Evolutionary conservation across 371 early-diverging fungal species (phyloP), one percentile per base, ranked within the genome.

Genomic region (Astathelohania contejeani): DNA sequence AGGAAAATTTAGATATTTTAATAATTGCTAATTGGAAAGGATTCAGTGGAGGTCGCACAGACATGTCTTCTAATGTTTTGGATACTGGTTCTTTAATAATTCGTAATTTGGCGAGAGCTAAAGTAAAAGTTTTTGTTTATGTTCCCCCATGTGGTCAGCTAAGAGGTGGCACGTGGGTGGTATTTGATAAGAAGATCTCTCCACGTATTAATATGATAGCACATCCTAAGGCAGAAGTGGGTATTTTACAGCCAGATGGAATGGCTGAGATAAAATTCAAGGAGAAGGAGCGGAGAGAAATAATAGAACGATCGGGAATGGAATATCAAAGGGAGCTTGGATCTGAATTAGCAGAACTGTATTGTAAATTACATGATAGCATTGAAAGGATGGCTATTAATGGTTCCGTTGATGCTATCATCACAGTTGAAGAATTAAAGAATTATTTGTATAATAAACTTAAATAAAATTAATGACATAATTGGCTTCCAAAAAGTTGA

Each of bases 21-120:
- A 84, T 95, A 74, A 87, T 95, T 79, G 93, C 92, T 75, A 92
- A 95, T 84, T 95, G 92, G 92, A 87, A 92, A 78, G 96, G 96
- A 52, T 95, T 95, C 82, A 84, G 84, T 39, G 94, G 94, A 59
- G 92, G 93, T 52, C 89, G 90, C 73, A 85, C 83, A 65, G 93
- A 94, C 74, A 91, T 95, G 91, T 89, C 81, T 79, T 82, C 89
- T 66, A 90, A 88, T 72, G 80, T 93, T 1, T 78, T 95, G 53
- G 90, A 94, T 75, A 90, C 83, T 67, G 96, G 96, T 55, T 80
- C 91, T 2, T 81, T 84, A 71, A 95, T 95, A 62, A 91, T 95
- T 51, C 89, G 90, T 76, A 90, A 89, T 20, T 79, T 95, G 40
- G 72, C 80, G 38, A 79, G 79, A 62, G 90, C 90, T 80, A 80